Evolutionary conservation across 2,329 filamentous ascomycete species (phyloP), one percentile per base, ranked within the genome.

Genomic region (Massarina eburnea): DNA sequence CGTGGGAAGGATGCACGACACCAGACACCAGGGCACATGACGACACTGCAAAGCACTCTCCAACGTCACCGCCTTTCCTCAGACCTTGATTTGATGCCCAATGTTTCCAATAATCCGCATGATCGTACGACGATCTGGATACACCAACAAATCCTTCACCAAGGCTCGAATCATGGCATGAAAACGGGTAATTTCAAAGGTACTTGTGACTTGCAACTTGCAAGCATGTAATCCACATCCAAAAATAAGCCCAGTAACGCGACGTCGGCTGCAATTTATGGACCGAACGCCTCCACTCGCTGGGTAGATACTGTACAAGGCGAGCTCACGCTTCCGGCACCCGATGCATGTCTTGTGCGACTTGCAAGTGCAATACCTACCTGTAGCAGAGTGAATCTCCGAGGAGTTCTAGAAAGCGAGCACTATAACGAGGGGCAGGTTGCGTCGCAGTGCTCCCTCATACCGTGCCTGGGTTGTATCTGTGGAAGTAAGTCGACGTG

Each of bases 231-330:
- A 7, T 26, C 7, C 24, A 12, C 24, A 5, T 48, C 49, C 56
- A 53, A 56, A 56, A 60, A 59, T 56, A 57, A 59, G 53, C 52
- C 49, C 52, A 51, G 20, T 34, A 41, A 22, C 36, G 45, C 55
- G 50, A 51, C 46, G 46, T 42, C 44, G 52, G 51, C 52, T 58
- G 57, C 51, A 51, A 52, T 54, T 37, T 39, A 21, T 47, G 45
- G 46, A 36, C 40, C 41, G 17, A 10, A 48, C 49, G 51, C 51
- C 50, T 51, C 34, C 43, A 46, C 45, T 45, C 39, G 43, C 24
- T 26, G 24, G 24, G 24, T n/a, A n/a, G 24, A 26, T 10, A 10
- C 6, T 10, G 6, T 39, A 39, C 38, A 24, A 46, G 29, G 27
- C 22, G 33, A 37, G 44, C 49, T 45, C 45, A 53, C 44, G 53